Base-by-base conservation (phyloP, 2,329 filamentous ascomycete genomes). In the Nothophaeocryptopus gaeumannii region DNA sequence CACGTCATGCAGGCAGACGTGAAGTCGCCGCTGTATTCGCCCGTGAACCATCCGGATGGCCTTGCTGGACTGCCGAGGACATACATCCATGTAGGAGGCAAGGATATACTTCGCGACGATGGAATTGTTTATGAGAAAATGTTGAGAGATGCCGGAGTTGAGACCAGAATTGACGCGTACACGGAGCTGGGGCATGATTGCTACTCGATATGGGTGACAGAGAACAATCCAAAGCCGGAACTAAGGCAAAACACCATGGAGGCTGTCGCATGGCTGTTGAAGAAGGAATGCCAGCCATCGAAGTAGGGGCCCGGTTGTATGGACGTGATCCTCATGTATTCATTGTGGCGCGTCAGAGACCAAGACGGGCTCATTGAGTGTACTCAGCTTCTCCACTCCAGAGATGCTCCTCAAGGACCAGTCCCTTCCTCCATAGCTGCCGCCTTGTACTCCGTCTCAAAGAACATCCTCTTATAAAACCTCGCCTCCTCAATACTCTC, bases 401-500 rank as follows among this genome's bases (percentile, higher is more conserved):
- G 20, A 7, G 3, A 26, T 26, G 20, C 20, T 26, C 20, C 7
- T 26, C 20, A 26, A 26, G 20, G 20, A 26, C 20, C 20, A 26
- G 20, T 26, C 7, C 20, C 20, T 7, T 26, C 20, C 20, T 26
- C 20, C 20, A 26, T 26, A 26, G 10, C 20, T 5, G 9, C 44
- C 3, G 9, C 36, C 12, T 31, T 16, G 14, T 36, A 32, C 26
- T 43, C 43, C 31, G 38, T n/a, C 20, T 58, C 63, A 67, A 95
- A 95, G 47, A 95, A 79, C 13, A 73, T 74, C 52, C 85, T 76
- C 62, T 81, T 82, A 70, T 96, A 97, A 67, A 87, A 96, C 63
- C 75, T 82, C 47, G 92, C 92, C 74, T 99, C 93, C 48, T 81
- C 85, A 55, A 99, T 96, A 70, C 92, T 97, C 74, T 99, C 93